Base-by-base conservation (phyloP, 23 red algal species). In the Gracilaria gracilis region DNA sequence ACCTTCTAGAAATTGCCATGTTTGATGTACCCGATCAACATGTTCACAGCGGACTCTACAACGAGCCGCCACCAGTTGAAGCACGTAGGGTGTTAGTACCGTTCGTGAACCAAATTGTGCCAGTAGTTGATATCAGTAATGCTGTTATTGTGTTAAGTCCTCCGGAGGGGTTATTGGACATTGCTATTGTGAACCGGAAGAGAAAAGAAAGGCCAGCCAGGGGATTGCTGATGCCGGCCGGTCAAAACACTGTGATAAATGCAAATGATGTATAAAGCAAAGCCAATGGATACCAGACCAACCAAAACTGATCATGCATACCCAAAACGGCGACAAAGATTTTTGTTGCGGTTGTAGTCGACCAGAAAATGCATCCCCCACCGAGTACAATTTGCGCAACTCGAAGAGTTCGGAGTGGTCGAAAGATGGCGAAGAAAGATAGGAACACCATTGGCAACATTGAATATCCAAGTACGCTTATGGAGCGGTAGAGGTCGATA, bases 251-350 rank as follows among this genome's bases (percentile, higher is more conserved):
- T 12, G 97, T 96, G 48, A 99, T 96, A 57, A 99, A 80, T 24
- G 95, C 97, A 76, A 99, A 99, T 31, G 97, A 99, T 12, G 97
- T 93, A 77, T 99, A 99, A 55, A 95, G 88, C 28, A 99, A 80
- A 4, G 88, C 97, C 28, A 99, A 65, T 8, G 97, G 97, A 69
- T 99, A 99, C 84, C 90, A 95, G 57, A 96, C 93, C 33, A 99
- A 84, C 93, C 93, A 95, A 65, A 92, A 89, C 74, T 99, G 93
- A 36, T 93, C 83, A 50, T 91, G 86, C 91, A 99, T 89, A 38
- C 84, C 79, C 9, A 99, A 25, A 24, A 93, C 93, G 14, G 94
- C 91, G 61, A 95, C 94, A 72, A 99, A 99, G 49, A 99, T 99
- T 47, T 94, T 94, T 50, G 93, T 95, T 24, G 97, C 94, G 0